Evolutionary conservation across 2,329 filamentous ascomycete genomes (phyloP).

Genomic region (Fusarium pseudocircinatum): DNA sequence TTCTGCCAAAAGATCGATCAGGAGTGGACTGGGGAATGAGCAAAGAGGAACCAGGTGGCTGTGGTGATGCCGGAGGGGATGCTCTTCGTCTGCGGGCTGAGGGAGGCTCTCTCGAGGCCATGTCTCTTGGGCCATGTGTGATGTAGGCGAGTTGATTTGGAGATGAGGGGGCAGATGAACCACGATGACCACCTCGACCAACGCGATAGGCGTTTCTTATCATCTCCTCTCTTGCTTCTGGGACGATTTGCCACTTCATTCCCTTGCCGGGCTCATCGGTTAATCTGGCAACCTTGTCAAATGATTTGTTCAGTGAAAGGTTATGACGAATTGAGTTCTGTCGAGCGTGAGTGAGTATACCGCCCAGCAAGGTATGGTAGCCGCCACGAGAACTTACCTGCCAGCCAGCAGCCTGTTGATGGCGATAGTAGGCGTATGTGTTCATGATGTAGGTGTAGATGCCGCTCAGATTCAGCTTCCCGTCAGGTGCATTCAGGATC

Average conservation of each 20-base stretch:
- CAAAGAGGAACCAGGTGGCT: slow-evolving; percentile 60
- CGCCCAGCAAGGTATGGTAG: neutral
- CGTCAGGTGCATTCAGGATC: slow-evolving; percentile 85
- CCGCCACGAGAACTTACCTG: slow-evolving; percentile 68
- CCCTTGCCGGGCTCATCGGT: slow-evolving; percentile 98
- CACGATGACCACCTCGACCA: slow-evolving; percentile 70
- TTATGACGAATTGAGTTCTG: slow-evolving; percentile 98
- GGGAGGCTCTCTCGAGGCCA: slow-evolving; percentile 60
- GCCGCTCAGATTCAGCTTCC: slow-evolving; percentile 88
- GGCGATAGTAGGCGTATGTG: slow-evolving; percentile 92
- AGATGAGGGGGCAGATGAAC: slow-evolving; percentile 77
- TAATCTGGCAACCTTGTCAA: slow-evolving; percentile 90
- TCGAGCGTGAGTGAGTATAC: slow-evolving; percentile 20
- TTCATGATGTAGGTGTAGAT: slow-evolving; percentile 95
- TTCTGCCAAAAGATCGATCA: slow-evolving; percentile 51
- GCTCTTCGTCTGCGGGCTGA: slow-evolving; percentile 67
- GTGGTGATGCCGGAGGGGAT: slow-evolving; percentile 65
- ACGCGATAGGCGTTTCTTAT: slow-evolving; percentile 74
- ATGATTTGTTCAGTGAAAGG: slow-evolving; percentile 91
- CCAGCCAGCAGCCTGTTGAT: slow-evolving; percentile 83
- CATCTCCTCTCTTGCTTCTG: slow-evolving; percentile 87
- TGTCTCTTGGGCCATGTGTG: slow-evolving; percentile 66
- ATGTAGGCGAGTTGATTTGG: slow-evolving; percentile 69
- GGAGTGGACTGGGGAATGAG: slow-evolving; percentile 66
- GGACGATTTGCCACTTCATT: slow-evolving; percentile 97